These are phyloP conservation scores for Eucalyptus paniculata DNA, from an alignment of 345 rosid genomes.

Conservation along the genomic window DNA sequence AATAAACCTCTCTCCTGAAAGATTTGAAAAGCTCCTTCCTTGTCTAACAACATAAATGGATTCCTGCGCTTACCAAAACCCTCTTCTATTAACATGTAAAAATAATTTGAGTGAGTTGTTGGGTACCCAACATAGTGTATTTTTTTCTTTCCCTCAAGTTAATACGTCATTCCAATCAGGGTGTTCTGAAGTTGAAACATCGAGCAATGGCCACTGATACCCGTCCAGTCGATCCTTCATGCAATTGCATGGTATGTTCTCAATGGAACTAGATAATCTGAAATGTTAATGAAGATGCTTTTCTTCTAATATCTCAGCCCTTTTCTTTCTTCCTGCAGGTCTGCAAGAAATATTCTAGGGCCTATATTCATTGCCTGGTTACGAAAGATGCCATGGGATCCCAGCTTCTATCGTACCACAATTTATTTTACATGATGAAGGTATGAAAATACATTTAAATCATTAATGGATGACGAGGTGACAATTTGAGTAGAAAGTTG, in stretches of 20 bases:
- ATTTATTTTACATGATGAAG: conserved; percentile 64
- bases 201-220: conserved; percentile 54
- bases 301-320: neutral
- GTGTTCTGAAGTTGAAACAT: conserved; percentile 62
- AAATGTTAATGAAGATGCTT: neutral
- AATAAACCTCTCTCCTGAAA: neutral
- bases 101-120: neutral
- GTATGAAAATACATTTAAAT: neutral
- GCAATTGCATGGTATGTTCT: conserved; percentile 55
- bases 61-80: neutral
- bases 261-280: neutral
- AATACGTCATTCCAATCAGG: conserved; percentile 21
- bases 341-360: conserved; percentile 70
- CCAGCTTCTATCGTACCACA: conserved; percentile 72
- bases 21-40: neutral
- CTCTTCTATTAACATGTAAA: neutral
- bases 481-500: neutral
- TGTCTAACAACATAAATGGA: neutral
- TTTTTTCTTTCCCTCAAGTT: neutral
- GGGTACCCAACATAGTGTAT: neutral
- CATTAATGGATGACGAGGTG: neutral
- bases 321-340: conserved; percentile 24
- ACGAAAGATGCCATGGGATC: conserved; percentile 83
- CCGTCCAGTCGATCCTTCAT: conserved; percentile 55
- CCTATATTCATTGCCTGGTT: conserved; percentile 64